phyloP scores from a whole-genome alignment of 306 rosid species.

The Leucaena leucocephala region DNA sequence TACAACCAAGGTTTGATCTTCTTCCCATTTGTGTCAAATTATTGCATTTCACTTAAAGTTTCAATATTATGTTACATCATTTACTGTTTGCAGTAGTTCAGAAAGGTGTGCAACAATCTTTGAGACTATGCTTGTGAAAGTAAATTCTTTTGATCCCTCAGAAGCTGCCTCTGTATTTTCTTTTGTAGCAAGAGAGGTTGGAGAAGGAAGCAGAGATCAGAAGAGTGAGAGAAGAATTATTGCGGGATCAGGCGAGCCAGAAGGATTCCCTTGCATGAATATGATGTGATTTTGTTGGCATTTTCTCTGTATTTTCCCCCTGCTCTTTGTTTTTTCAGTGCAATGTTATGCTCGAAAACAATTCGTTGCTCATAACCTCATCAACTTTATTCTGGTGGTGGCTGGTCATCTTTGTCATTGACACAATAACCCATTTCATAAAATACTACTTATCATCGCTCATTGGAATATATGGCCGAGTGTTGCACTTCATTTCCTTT shows the following conservation, averaged over 20 bases:
- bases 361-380: slow-evolving; percentile 14
- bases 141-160: neutral
- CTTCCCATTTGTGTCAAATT: neutral
- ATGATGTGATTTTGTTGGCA: slow-evolving; percentile 31
- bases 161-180: neutral
- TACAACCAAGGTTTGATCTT: neutral
- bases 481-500: slow-evolving; percentile 17
- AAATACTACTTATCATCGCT: slow-evolving; percentile 4
- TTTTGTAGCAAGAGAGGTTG: slow-evolving; percentile 66
- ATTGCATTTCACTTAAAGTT: neutral
- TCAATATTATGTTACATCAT: neutral
- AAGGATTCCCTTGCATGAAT: slow-evolving; percentile 60
- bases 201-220: slow-evolving; percentile 85
- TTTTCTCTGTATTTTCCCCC: slow-evolving; percentile 33
- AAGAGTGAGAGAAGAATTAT: slow-evolving; percentile 78
- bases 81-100: neutral
- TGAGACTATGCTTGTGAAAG: neutral
- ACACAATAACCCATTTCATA: slow-evolving; percentile 15
- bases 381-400: slow-evolving; percentile 27
- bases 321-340: slow-evolving; percentile 33
- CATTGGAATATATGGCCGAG: slow-evolving; percentile 29
- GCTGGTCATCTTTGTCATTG: slow-evolving; percentile 23
- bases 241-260: slow-evolving; percentile 61
- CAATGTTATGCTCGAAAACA: slow-evolving; percentile 38
- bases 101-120: slow-evolving; percentile 10